phyloP scores from a whole-genome alignment of 192 early-diverging fungal genomes.

The Coemansia javaensis region DNA sequence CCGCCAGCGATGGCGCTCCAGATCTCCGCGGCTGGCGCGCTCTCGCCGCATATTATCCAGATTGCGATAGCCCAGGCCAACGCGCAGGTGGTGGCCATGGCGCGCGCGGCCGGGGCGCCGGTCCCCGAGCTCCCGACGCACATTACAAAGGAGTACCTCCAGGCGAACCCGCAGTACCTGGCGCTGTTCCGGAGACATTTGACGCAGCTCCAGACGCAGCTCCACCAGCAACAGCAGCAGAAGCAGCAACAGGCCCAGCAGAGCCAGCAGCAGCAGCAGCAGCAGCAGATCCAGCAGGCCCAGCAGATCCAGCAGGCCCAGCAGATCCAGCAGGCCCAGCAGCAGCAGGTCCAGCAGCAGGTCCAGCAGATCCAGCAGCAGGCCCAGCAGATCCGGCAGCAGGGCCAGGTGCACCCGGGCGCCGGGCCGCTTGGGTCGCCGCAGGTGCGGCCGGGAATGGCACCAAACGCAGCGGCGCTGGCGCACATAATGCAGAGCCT shows the following conservation, averaged over 20 bases:
- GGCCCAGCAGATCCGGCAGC: too few species aligned
- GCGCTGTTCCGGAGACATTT: constrained; percentile 21
- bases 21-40: not conserved
- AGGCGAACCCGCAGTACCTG: constrained; percentile 33
- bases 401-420: constrained; percentile 14
- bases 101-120: constrained; percentile 6
- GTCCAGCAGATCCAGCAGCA: constrained; percentile 6
- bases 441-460: constrained; percentile 23
- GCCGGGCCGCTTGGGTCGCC: constrained; percentile 20
- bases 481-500: constrained; percentile 19
- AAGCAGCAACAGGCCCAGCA: constrained; percentile 8
- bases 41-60: not conserved
- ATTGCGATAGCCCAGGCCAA: constrained; percentile 17
- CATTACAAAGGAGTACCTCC: constrained; percentile 41
- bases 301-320: constrained; percentile 26
- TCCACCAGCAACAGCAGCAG: constrained; percentile 7
- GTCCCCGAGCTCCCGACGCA: constrained; percentile 17
- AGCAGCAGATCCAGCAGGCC: constrained; percentile 26
- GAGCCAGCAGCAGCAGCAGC: constrained; percentile 5
- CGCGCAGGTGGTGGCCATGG: constrained; percentile 8
- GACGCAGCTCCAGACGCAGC: not conserved
- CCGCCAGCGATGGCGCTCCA: constrained; percentile 6
- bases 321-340: constrained; percentile 16
- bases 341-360: constrained; percentile 1
- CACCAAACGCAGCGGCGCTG: constrained; percentile 14